These are phyloP conservation scores for Parascedosporium putredinis DNA, from an alignment of 2,329 filamentous ascomycete genomes.

Conservation along the genomic window DNA sequence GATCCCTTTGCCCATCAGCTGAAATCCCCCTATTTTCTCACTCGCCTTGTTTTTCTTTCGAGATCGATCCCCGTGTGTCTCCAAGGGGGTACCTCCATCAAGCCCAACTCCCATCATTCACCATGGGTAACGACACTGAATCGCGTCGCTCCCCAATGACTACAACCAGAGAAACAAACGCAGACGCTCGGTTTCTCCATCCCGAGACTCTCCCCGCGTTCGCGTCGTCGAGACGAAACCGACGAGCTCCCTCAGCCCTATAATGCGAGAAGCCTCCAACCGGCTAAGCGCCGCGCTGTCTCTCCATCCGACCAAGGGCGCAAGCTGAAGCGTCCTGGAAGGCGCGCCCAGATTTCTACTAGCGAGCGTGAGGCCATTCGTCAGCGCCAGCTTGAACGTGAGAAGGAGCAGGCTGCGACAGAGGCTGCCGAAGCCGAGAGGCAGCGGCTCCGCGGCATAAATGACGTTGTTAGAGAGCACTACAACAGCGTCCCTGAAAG, in stretches of 20 bases:
- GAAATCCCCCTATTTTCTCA: too few species aligned
- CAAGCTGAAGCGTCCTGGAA: slow-evolving; percentile 59
- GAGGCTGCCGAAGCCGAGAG: slow-evolving; percentile 26
- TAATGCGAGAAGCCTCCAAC: slow-evolving; percentile 46
- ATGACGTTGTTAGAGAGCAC: slow-evolving; percentile 83
- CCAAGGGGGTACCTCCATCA: too few species aligned
- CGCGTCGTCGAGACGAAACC: slow-evolving; percentile 17
- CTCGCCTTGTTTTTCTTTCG: too few species aligned
- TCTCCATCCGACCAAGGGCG: slow-evolving; percentile 48
- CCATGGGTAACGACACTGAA: slow-evolving; percentile 6
- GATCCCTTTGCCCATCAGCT: too few species aligned
- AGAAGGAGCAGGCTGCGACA: slow-evolving; percentile 28
- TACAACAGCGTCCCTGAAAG: slow-evolving; percentile 95
- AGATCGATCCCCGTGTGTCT: too few species aligned
- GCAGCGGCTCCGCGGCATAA: slow-evolving; percentile 42
- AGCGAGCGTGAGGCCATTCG: slow-evolving; percentile 58
- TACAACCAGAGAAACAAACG: slow-evolving; percentile 18
- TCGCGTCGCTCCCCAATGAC: slow-evolving; percentile 6
- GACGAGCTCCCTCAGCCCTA: slow-evolving; percentile 48
- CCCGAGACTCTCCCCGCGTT: slow-evolving; percentile 12
- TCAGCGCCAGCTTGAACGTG: slow-evolving; percentile 48
- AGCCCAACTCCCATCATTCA: neutral
- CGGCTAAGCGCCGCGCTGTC: slow-evolving; percentile 46
- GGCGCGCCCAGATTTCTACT: slow-evolving; percentile 55
- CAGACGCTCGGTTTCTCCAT: slow-evolving; percentile 25